Conservation (phyloP, 176 grass and related monocot species). For the Ensete ventricosum region DNA sequence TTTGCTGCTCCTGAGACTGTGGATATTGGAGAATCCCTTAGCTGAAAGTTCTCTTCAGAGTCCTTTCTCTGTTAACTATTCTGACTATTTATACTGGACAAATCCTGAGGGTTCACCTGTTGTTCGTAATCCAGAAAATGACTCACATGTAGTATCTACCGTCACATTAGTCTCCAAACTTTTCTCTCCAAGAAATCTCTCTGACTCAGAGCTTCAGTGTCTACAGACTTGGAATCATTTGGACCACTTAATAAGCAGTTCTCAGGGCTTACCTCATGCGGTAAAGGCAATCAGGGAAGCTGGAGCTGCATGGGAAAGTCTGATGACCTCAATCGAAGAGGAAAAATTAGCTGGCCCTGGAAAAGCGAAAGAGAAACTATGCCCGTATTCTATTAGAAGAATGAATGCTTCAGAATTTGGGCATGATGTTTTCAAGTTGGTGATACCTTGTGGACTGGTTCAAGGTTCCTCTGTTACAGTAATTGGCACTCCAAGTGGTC, state of each 20-base stretch:
- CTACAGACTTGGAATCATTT: constrained; percentile 76
- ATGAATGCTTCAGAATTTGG: constrained; percentile 75
- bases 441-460: constrained; percentile 81
- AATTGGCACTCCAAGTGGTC: constrained; percentile 72
- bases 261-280: constrained; percentile 64
- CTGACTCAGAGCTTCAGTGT: constrained; percentile 38
- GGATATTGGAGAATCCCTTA: constrained; percentile 61
- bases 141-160: constrained; percentile 42
- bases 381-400: constrained; percentile 83
- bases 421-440: constrained; percentile 48
- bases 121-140: constrained; percentile 50
- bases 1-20: constrained; percentile 64
- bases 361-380: constrained; percentile 76
- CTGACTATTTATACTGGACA: constrained; percentile 47
- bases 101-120: constrained; percentile 42
- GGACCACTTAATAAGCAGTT: constrained; percentile 48
- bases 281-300: constrained; percentile 88
- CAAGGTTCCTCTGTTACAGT: constrained; percentile 87
- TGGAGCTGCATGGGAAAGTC: constrained; percentile 65
- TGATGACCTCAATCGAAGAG: constrained; percentile 55
- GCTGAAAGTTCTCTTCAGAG: constrained; percentile 59
- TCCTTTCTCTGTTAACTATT: constrained; percentile 50
- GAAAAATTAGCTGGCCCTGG: constrained; percentile 20
- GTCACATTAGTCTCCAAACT: constrained; percentile 43
- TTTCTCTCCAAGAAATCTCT: constrained; percentile 62